Evolutionary conservation across 2,329 filamentous ascomycete species (phyloP), one percentile per base, ranked within the genome.

Genomic region (Trichoderma hamatum): DNA sequence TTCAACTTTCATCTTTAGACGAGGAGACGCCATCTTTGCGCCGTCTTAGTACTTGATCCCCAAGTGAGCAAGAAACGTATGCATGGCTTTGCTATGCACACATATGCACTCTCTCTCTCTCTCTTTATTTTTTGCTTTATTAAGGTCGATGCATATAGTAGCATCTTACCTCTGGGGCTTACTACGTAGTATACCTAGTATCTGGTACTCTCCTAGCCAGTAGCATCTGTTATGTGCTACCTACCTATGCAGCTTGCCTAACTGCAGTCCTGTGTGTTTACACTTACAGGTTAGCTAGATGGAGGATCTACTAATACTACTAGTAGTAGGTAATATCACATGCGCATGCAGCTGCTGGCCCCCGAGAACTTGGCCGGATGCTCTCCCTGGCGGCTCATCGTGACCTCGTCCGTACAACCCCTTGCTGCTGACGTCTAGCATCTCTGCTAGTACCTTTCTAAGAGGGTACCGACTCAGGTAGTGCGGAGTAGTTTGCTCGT

Each of bases 241-340:
- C 32, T 21, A 7, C 16, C 28, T 55, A 55, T 55, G 26, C 26
- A 55, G 52, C 54, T 16, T 36, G 21, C 39, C 30, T 36, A 21
- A 13, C 16, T 21, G 30, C 43, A 21, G 43, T 11, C 43, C 46
- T 4, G n/a, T n/a, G 19, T 49, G 16, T 19, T 19, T 55, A 19
- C 14, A 13, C n/a, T n/a, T 55, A 16, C 5, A 55, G 52, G 28
- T 36, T 56, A 56, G 6, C 16, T 36, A 21, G 9, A 5, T 30
- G 30, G 30, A 30, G 30, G 30, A 30, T 30, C n/a, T n/a, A n/a
- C n/a, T n/a, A n/a, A n/a, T n/a, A n/a, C n/a, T n/a, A n/a, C n/a
- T n/a, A n/a, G 24, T 61, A 46, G 43, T 62, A 52, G 46, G 46
- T 11, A 34, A 26, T 64, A 55, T 67, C 54, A 67, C 64, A 67